Base-by-base conservation (phyloP, 345 rosid species). In the Jatropha curcas region DNA sequence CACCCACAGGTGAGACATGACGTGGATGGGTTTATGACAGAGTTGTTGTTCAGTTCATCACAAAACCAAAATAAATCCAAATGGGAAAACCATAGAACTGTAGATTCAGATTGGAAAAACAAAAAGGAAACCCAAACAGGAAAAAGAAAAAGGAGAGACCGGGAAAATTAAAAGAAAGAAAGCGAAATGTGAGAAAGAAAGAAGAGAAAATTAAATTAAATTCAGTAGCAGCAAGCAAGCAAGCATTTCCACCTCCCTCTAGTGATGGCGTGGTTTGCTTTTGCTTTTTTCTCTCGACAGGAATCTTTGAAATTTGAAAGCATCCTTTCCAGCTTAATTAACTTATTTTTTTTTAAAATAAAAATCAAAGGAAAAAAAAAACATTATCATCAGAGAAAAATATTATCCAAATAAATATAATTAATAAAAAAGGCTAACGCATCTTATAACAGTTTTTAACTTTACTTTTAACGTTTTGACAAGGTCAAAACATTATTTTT, bases 291-390 rank as follows among this genome's bases (percentile, higher is more conserved):
- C 63, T 65, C 77, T 78, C 74, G 81, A 79, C 80, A 79, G 81
- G 89, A 88, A 88, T 88, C 89, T 88, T 84, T 84, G 86, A 84
- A 86, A 84, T 82, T 85, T 66, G 30, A 75, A 72, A 79, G 75
- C 80, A 67, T 59, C 75, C 45, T 41, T 13, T 41, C 45, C n/a
- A n/a, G n/a, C n/a, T n/a, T n/a, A n/a, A n/a, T n/a, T n/a, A n/a
- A n/a, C n/a, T n/a, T n/a, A n/a, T n/a, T n/a, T n/a, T n/a, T n/a
- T n/a, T n/a, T n/a, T 48, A 48, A 34, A 34, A 3, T 58, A 62
- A 24, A 52, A 46, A 68, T 41, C 46, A 75, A 33, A 68, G 9
- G 71, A 27, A 11, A 71, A 60, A 25, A 61, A 60, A 30, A 39
- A n/a, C 20, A 48, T 48, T 25, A 41, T 41, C 45, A 41, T 9